Conservation (phyloP, 73 alveolate genomes). For the Stentor coeruleus region DNA sequence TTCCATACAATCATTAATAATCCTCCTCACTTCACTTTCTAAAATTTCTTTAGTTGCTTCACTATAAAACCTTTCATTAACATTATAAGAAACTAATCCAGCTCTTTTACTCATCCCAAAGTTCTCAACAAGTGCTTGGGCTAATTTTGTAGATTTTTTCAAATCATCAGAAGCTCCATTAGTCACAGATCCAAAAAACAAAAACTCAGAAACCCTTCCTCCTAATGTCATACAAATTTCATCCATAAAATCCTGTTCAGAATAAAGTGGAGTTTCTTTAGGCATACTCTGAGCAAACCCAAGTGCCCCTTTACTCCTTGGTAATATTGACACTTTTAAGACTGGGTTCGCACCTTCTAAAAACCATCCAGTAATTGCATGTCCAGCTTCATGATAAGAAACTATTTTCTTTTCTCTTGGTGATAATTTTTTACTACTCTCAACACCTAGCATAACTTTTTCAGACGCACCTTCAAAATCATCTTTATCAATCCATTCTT, state of each 20-base stretch:
- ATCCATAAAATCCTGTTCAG: conserved; percentile 57
- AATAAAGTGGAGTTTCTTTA: conserved; percentile 51
- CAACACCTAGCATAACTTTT: background rate
- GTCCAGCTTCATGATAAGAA: background rate
- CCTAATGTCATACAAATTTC: conserved; percentile 63
- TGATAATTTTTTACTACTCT: background rate
- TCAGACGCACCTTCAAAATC: background rate
- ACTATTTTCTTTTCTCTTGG: background rate
- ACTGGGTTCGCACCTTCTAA: conserved; percentile 64
- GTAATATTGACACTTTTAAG: conserved; percentile 64
- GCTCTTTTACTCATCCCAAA: conserved; percentile 71
- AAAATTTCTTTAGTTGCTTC: conserved; percentile 51
- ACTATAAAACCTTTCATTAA: conserved; percentile 48
- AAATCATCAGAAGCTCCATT: conserved; percentile 79
- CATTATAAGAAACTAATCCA: conserved; percentile 63
- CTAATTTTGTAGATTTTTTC: conserved; percentile 57
- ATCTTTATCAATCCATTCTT: background rate
- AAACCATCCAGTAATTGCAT: background rate
- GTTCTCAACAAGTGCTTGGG: conserved; percentile 45
- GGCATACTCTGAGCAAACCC: conserved; percentile 75
- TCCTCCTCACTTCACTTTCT: conserved; percentile 47
- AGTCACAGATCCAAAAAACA: conserved; percentile 57
- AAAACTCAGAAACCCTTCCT: conserved; percentile 69
- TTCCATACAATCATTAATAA: conserved; percentile 38
- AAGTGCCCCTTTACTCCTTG: conserved; percentile 70